Evolutionary conservation across 306 rosid genomes (phyloP).

Genomic region (Acacia melanoxylon): DNA sequence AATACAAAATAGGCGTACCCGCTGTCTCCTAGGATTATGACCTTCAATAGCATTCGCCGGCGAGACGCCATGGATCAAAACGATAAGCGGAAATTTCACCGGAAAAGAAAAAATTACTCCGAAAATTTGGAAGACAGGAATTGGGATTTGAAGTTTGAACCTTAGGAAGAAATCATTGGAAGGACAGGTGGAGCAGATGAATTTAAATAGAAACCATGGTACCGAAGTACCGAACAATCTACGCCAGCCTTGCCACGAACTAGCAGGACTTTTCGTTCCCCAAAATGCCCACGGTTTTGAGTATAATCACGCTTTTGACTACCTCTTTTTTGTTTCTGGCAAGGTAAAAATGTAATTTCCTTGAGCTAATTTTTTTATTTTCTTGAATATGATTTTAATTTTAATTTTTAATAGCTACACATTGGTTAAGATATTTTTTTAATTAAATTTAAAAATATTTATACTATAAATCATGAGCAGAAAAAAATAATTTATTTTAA

Average conservation of each 20-base stretch:
- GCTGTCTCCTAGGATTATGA: constrained; percentile 98
- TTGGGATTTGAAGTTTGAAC: constrained; percentile 24
- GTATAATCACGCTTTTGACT: background rate
- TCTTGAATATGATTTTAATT: too few relatives aligned
- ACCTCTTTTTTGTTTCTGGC: background rate
- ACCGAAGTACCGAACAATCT: background rate
- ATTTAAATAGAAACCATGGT: background rate
- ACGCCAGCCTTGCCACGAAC: background rate
- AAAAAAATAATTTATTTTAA: too few relatives aligned
- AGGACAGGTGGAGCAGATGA: constrained; percentile 33
- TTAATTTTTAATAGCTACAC: too few relatives aligned
- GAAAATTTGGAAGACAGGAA: constrained; percentile 11
- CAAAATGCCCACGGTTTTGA: background rate
- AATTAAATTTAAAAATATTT: too few relatives aligned
- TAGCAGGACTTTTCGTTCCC: background rate
- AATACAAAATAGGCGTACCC: constrained; percentile 53
- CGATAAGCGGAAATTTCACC: background rate
- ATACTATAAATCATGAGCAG: too few relatives aligned
- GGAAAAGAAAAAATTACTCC: background rate
- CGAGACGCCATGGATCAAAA: constrained; percentile 86
- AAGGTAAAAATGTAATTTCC: too few relatives aligned
- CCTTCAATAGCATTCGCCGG: constrained; percentile 95
- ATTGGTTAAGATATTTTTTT: too few relatives aligned
- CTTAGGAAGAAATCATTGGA: constrained; percentile 3
- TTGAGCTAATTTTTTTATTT: background rate